Base-by-base conservation (phyloP, 2,329 filamentous ascomycete species). In the Tolypocladium cylindrosporum region DNA sequence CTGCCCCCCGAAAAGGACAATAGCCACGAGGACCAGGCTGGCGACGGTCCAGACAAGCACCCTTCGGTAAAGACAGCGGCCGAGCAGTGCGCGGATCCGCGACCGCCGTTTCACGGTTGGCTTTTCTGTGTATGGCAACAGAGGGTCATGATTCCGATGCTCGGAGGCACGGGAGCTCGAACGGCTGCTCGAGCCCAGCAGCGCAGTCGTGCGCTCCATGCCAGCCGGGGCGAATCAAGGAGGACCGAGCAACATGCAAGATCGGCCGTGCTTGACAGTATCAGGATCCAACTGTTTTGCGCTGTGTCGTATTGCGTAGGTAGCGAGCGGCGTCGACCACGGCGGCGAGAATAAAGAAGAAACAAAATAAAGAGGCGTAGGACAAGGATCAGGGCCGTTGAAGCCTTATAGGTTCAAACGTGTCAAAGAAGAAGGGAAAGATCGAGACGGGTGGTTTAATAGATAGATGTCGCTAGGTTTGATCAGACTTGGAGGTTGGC, bases 11-110 rank as follows among this genome's bases (percentile, higher is more conserved):
- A 75, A 74, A 6, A 80, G 63, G 2, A 73, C 63, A 42, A 80
- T 50, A 5, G 70, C 71, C 11, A 79, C 64, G 24, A 83, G 65
- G 41, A 72, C 60, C 54, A 77, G 67, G 55, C 75, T 65, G 16
- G 73, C 68, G n/a, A 77, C 60, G 7, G 71, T 72, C 80, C 80
- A 83, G 65, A 80, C 69, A 50, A 82, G 67, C 24, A 83, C 72
- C 57, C 80, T 74, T 45, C 79, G 75, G 63, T 82, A 82, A 41
- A 82, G 70, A 62, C 76, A 80, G 63, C 80, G 76, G 16, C 79
- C 72, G n/a, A 83, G 65, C 14, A 83, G 62, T 8, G 76, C 69
- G 60, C 74, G 75, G 27, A 80, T 66, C 57, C 75, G 69, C 54
- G 79, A 67, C 57, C 68, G 72, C 21, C 72, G 67, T 61, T 74